Evolutionary conservation across 495 filamentous ascomycete species (phyloP), one percentile per base, ranked within the genome.

Genomic region (Bacidia rubella): DNA sequence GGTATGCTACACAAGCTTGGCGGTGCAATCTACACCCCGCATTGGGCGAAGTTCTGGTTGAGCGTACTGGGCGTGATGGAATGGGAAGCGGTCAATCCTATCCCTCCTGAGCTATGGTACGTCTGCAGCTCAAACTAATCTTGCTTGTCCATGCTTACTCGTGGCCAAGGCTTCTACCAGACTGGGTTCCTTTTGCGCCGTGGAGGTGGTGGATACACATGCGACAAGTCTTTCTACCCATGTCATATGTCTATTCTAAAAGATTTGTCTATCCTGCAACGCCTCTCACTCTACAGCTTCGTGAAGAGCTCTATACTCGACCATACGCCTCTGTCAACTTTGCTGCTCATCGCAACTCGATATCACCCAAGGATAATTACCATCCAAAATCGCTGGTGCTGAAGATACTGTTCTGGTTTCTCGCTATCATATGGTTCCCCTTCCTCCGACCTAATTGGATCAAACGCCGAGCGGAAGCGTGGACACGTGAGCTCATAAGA

Each of bases 121-220:
- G 69, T 35, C 29, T 49, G 26, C 27, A 46, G 11, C 3, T 26
- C 5, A 19, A 19, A 1, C 0, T 3, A n/a, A 38, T 20, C 11
- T 11, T 1, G 24, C n/a, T 2, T 4, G 17, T 17, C 17, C 44
- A 60, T 43, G 56, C 50, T 57, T 29, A 54, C 27, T 17, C 23
- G 1, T 47, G 2, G 21, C 38, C 10, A 49, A 80, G 77, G 77
- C 77, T 96, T 23, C 71, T 98, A 1, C 93, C 92, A 1, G 88
- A 97, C 65, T 97, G 92, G 90, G 79, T 90, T 12, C 93, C 92
- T 1, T 77, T 97, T 58, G 82, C 87, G 10, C 92, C 93, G 0
- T 97, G 93, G 92, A 74, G 88, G 44, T 98, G 92, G 92, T 98
- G 92, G 92, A 87, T 95, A 56, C 92, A 98, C 56, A 95, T 95